Evolutionary conservation across 768 basidiomycete genomes (phyloP).

Genomic region (Jaapia argillacea): DNA sequence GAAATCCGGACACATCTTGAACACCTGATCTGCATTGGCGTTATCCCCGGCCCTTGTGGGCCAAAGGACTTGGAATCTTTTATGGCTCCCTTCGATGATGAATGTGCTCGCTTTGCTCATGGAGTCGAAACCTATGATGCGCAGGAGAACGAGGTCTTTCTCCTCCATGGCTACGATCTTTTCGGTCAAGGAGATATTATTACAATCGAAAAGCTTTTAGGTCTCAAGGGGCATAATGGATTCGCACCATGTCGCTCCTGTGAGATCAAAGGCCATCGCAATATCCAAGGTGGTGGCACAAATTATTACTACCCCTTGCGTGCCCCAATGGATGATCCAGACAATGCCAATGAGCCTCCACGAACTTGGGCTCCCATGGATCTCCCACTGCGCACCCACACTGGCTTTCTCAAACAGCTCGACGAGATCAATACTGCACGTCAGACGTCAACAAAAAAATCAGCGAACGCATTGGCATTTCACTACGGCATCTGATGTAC

Average conservation of each 20-base stretch:
- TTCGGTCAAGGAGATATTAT: slow-evolving; percentile 23
- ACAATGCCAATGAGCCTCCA: background rate
- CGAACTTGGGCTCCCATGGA: slow-evolving; percentile 6
- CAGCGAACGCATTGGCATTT: slow-evolving; percentile 1
- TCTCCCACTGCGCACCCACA: slow-evolving; percentile 14
- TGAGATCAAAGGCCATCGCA: slow-evolving; percentile 18
- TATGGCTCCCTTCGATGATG: slow-evolving; percentile 5
- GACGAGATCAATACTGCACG: slow-evolving; percentile 1
- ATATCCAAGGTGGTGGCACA: slow-evolving; percentile 9
- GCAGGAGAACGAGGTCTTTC: background rate
- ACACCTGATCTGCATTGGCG: background rate
- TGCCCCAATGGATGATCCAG: slow-evolving; percentile 6
- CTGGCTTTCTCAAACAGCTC: slow-evolving; percentile 4
- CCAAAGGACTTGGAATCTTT: background rate
- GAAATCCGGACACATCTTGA: background rate
- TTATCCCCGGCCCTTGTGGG: background rate
- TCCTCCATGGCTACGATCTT: slow-evolving; percentile 15
- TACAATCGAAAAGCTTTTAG: slow-evolving; percentile 20
- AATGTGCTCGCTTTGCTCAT: slow-evolving; percentile 7
- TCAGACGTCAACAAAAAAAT: background rate
- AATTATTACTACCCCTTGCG: slow-evolving; percentile 17
- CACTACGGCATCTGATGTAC: slow-evolving; percentile 1
- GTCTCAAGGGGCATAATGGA: slow-evolving; percentile 27
- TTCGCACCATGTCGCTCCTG: slow-evolving; percentile 24
- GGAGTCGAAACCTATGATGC: slow-evolving; percentile 8